Base-by-base conservation (phyloP, 2,329 filamentous ascomycete species). In the Diplocarpon rosae region DNA sequence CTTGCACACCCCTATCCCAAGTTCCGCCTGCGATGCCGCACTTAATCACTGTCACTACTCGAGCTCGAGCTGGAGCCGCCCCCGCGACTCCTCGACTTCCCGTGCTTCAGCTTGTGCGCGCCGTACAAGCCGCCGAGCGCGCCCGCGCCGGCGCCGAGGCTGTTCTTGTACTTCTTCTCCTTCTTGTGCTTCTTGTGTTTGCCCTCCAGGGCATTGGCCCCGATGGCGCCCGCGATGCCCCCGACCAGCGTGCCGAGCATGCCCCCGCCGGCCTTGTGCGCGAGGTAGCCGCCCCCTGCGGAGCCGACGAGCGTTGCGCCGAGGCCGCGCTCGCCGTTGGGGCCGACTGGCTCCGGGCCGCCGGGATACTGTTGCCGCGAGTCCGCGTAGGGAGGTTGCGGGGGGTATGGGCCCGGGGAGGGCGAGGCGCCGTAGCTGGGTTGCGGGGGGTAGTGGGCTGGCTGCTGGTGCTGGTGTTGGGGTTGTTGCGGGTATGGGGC, bases 241-340 rank as follows among this genome's bases (percentile, higher is more conserved):
- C 74, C 74, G 1, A 70, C 65, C 5, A 76, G 53, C 1, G 74
- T 72, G 17, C 71, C 71, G 30, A 78, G 56, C 38, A 69, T 63
- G 6, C 73, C 72, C 42, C 72, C 71, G 15, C 74, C 73, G 10
- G 73, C 57, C 59, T 78, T 70, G 56, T 76, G 69, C 0, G 69
- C 74, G 0, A 74, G 45, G 45, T 72, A 70, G 0, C 69, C 74
- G 31, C 75, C 75, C 0, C 67, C 69, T 2, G 68, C 71, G 16
- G 71, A 39, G 12, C 74, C 74, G 1, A 74, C 45, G 3, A 78
- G 55, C 2, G 73, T 72, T 1, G 74, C 69, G 11, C 74, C 67
- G 11, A 79, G 64, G 8, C 75, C 75, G 36, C 70, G 66, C 43
- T 79, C 75, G 51, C 70, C 73, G 5, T 67, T 64, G 30, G 48